These are phyloP conservation scores for Pascua sp. DNA, from an alignment of 1,284 basidiomycete species.

Conservation along the genomic window DNA sequence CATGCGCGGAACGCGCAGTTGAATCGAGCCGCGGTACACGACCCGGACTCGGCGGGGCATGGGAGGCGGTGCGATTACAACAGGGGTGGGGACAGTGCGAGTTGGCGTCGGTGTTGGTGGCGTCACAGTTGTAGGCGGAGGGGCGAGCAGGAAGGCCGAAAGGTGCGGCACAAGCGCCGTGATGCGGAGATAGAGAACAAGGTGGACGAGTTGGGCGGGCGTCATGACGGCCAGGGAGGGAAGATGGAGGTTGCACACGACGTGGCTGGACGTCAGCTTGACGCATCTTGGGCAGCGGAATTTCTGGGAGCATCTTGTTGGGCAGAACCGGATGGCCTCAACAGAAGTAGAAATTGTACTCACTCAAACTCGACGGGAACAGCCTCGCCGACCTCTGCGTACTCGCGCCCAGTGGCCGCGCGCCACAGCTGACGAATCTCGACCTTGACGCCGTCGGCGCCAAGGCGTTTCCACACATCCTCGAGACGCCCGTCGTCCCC, in stretches of 20 bases:
- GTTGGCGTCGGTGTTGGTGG: conserved; percentile 9
- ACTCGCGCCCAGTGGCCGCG: conserved; percentile 19
- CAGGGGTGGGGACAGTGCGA: not conserved
- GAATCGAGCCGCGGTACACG: not conserved
- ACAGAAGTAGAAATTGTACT: conserved; percentile 7
- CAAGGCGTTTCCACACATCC: conserved; percentile 18
- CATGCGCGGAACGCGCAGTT: conserved; percentile 17
- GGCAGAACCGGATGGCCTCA: no score
- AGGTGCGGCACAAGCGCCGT: conserved; percentile 33
- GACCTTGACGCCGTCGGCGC: conserved; percentile 13
- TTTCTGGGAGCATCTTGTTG: conserved; percentile 4
- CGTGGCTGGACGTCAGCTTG: conserved; percentile 12
- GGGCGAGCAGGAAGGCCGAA: conserved; percentile 8
- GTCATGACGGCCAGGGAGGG: conserved; percentile 29
- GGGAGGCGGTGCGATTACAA: no score
- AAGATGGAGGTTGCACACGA: conserved; percentile 28
- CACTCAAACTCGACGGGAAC: conserved; percentile 35
- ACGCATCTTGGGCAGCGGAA: no score
- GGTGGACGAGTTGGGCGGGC: conserved; percentile 29
- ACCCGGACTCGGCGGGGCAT: no score
- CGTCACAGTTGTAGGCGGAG: not conserved
- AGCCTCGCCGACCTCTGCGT: conserved; percentile 19
- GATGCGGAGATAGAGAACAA: conserved; percentile 37
- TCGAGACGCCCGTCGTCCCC: conserved; percentile 15
- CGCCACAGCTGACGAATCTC: conserved; percentile 28